Evolutionary conservation across 345 rosid species (phyloP), one percentile per base, ranked within the genome.

Genomic region (Melastoma malabathricum): DNA sequence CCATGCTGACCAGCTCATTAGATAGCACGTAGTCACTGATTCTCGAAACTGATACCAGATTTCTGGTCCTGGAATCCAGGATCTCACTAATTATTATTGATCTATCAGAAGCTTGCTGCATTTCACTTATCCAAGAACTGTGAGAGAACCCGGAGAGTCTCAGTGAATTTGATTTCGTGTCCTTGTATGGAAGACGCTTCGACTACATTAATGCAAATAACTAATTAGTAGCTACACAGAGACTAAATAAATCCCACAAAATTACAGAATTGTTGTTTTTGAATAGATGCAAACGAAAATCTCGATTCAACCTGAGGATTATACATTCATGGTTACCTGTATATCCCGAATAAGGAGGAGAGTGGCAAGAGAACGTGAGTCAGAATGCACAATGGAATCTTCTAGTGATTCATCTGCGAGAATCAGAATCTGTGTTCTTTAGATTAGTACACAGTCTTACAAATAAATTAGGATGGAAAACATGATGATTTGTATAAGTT

Each of bases 381-480:
- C 95, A 16, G 97, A 85, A 68, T 89, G 93, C 62, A 89, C 97
- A 56, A 85, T 70, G 41, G 95, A 89, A 69, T 89, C 94, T 66
- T 89, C 97, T 13, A 89, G 63, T 13, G 93, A 83, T 65, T 89
- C 95, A 69, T 89, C 97, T 81, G 95, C 97, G 68, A 89, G 97
- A 81, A 89, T 85, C 65, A 89, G 57, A 67, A 89, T 89, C 95
- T 89, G 93, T 68, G 46, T 64, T 22, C 51, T 74, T 63, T 68
- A 80, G 74, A 80, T 82, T 72, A 79, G 84, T 71, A 66, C 52
- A 58, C 62, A 50, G 61, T 47, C 60, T 34, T 22, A 38, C 43
- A 61, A 23, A 53, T 8, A 18, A 64, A 10, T 29, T 29, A 29
- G 38, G 5, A 29, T 29, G 38, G 6, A 2, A 29, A 29, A 29